A percentile compares a stretch with the other conserved stretches of the same genome.
Evolutionary conservation across 495 filamentous ascomycete species (phyloP).

Genomic region (Halenospora varia): DNA sequence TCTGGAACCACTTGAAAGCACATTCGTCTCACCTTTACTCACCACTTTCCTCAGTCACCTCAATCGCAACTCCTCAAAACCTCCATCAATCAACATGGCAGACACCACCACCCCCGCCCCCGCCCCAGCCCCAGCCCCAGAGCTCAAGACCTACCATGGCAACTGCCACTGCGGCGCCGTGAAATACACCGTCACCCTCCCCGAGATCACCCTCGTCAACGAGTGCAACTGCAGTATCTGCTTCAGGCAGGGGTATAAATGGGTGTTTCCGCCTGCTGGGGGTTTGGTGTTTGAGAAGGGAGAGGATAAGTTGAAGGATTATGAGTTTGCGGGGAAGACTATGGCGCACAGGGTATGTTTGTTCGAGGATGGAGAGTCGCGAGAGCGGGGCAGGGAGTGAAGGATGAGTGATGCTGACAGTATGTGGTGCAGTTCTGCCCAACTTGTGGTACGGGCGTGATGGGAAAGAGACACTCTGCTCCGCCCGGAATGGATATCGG

Average conservation of each 20-base stretch:
- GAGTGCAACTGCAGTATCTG: slow-evolving; percentile 54
- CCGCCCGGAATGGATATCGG: slow-evolving; percentile 5
- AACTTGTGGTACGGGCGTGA: slow-evolving; percentile 16
- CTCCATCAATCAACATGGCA: too few species aligned
- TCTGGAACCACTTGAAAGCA: too few species aligned
- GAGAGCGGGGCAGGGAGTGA: too few species aligned
- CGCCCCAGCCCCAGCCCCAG: too few species aligned
- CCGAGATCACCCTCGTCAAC: slow-evolving; percentile 33
- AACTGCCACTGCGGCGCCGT: slow-evolving; percentile 53
- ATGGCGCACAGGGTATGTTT: slow-evolving; percentile 12
- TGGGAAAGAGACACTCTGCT: background rate
- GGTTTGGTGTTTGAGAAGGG: slow-evolving; percentile 28
- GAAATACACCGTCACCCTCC: slow-evolving; percentile 40
- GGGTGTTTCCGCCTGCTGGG: slow-evolving; percentile 27
- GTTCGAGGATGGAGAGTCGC: too few species aligned
- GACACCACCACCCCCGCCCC: too few species aligned
- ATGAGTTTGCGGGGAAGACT: slow-evolving; percentile 12
- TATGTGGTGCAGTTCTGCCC: slow-evolving; percentile 15
- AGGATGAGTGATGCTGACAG: background rate
- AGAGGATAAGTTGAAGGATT: slow-evolving; percentile 7
- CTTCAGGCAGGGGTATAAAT: slow-evolving; percentile 39
- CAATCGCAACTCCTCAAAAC: too few species aligned
- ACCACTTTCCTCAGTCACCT: too few species aligned
- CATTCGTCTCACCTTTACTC: too few species aligned
- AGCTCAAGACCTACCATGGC: slow-evolving; percentile 46